Evolutionary conservation across 768 basidiomycete genomes (phyloP).

Genomic region (Leccinum ochraceum): DNA sequence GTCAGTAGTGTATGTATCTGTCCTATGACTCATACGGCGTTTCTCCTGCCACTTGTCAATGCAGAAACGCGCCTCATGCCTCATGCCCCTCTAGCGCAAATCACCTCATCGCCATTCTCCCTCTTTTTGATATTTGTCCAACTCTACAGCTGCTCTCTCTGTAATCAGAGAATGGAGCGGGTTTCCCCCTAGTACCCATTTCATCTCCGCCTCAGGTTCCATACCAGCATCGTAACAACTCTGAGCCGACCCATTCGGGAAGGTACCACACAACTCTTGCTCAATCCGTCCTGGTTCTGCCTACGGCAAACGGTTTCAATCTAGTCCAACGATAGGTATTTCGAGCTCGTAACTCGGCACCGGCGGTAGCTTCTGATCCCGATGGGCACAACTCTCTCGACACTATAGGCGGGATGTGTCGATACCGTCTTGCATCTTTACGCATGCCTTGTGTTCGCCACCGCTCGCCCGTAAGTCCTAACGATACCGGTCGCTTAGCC

Average conservation of each 20-base stretch:
- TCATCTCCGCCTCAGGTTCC: conserved; percentile 34
- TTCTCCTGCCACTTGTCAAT: conserved; percentile 8
- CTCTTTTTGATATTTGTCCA: conserved; percentile 17
- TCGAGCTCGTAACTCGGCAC: conserved; percentile 18
- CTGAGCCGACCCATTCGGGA: conserved; percentile 20
- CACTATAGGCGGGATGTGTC: background rate
- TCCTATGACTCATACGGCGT: conserved; percentile 18
- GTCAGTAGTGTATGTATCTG: conserved; percentile 8
- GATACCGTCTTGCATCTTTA: background rate
- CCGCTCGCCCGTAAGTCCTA: background rate
- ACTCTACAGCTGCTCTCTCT: conserved; percentile 4
- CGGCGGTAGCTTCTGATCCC: conserved; percentile 20
- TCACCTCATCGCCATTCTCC: conserved; percentile 21
- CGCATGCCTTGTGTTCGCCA: background rate
- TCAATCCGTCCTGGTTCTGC: conserved; percentile 27
- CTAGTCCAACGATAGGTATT: conserved; percentile 6
- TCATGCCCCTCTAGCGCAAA: conserved; percentile 19
- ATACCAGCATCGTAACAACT: background rate
- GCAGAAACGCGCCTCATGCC: conserved; percentile 11
- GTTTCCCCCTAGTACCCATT: conserved; percentile 12
- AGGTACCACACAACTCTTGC: conserved; percentile 14
- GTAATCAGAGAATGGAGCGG: conserved; percentile 24
- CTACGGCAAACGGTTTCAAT: conserved; percentile 20
- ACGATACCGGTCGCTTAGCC: background rate
- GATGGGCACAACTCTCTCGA: background rate